Percentiles rank a stretch among this genome's conserved stretches.
Evolutionary conservation across 306 rosid species (phyloP).

Genomic region (Fragaria nilgerrensis): DNA sequence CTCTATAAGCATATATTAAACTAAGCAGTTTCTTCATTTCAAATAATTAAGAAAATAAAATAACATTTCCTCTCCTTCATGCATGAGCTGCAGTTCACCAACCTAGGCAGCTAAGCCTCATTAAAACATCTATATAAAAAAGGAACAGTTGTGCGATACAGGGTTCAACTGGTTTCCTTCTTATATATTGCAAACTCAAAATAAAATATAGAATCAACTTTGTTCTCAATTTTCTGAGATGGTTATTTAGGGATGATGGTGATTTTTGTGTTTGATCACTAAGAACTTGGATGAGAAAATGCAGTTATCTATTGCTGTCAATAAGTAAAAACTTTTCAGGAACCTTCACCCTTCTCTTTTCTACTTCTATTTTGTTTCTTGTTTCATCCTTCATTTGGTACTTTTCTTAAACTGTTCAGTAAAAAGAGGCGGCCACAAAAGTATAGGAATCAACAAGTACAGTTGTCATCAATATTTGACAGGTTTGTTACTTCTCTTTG

Average conservation of each 20-base stretch:
- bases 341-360: slow-evolving; percentile 39
- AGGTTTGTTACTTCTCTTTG: slow-evolving; percentile 1
- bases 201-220: background rate
- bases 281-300: background rate
- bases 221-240: slow-evolving; percentile 18
- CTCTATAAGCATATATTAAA: background rate
- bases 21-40: background rate
- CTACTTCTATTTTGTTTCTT: slow-evolving; percentile 30
- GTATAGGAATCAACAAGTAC: slow-evolving; percentile 1
- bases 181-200: background rate
- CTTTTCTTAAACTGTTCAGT: slow-evolving; percentile 9
- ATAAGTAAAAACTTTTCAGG: slow-evolving; percentile 30
- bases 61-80: slow-evolving; percentile 49
- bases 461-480: background rate
- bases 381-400: slow-evolving; percentile 21
- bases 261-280: background rate
- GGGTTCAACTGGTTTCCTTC: background rate
- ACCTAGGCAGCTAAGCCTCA: slow-evolving; percentile 31
- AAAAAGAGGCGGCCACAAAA: slow-evolving; percentile 18
- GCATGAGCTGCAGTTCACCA: slow-evolving; percentile 78
- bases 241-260: slow-evolving; percentile 11
- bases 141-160: background rate
- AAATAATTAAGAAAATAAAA: background rate
- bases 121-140: background rate
- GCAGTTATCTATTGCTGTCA: slow-evolving; percentile 53